Base-by-base conservation (phyloP, 306 rosid genomes). In the Fragaria nilgerrensis region DNA sequence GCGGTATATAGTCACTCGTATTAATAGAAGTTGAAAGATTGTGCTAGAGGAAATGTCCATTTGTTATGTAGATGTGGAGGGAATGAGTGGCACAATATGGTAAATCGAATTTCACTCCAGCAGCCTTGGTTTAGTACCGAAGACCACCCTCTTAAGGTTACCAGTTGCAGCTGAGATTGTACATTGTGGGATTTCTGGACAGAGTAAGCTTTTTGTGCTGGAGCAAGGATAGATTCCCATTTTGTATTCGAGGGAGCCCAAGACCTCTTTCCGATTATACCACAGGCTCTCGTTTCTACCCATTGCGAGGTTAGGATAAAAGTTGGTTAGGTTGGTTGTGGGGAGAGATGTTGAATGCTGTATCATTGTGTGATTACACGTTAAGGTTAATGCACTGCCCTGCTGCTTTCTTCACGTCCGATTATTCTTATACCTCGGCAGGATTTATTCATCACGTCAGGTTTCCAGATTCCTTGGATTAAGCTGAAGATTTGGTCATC, bases 1-100 rank as follows among this genome's bases (percentile, higher is more conserved):
- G 79, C 88, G 97, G 75, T 92, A 94, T 76, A 89, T 94, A 78
- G 88, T 88, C 50, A 89, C 98, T 5, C 88, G 89, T 7, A 84
- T 90, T 45, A 84, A 80, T 83, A 88, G 85, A 81, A 81, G 70
- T 47, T 87, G 84, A 77, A 84, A 76, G 81, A 58, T 68, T 56
- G 22, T 36, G 47, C 72, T 67, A 75, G 43, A 23, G 78, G 58
- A 66, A 66, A 71, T 56, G 68, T 50, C 68, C 61, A 49, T 45
- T 34, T 50, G 82, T 77, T 55, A 47, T 66, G 76, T 82, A 27
- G 49, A 63, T 73, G 58, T 39, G 75, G 85, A 75, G 72, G 65
- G 68, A 50, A 77, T 19, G 72, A 79, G 56, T 44, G 56, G 53
- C 75, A 81, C 74, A 49, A 77, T 75, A 45, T 74, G 74, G 75